These are phyloP conservation scores for Candida piceae DNA, from an alignment of 805 yeast genomes.

Conservation along the genomic window DNA sequence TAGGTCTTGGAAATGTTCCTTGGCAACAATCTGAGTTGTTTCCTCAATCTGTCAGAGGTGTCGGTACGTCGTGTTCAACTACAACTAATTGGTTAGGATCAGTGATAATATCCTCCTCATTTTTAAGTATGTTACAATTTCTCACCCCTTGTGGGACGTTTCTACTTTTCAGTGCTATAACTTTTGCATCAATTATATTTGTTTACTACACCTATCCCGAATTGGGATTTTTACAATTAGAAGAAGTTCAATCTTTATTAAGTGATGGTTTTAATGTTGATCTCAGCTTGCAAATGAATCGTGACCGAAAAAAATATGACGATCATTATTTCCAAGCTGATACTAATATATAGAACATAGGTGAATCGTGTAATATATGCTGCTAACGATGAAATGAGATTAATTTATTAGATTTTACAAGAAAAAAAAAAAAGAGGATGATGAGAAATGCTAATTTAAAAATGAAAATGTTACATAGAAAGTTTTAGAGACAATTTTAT, in stretches of 20 bases:
- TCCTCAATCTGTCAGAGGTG: conserved; percentile 49
- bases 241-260: conserved; percentile 44
- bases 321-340: neutral
- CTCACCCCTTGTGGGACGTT: conserved; percentile 96
- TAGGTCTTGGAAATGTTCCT: conserved; percentile 53
- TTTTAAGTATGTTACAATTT: conserved; percentile 87
- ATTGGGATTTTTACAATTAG: conserved; percentile 46
- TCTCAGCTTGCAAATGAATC: conserved; percentile 31
- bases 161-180: conserved; percentile 40
- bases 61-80: conserved; percentile 38
- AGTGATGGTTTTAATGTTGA: conserved; percentile 44
- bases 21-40: conserved; percentile 58
- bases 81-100: conserved; percentile 48
- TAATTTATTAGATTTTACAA: too few species aligned
- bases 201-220: conserved; percentile 47
- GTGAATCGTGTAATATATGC: too few species aligned
- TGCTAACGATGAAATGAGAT: too few species aligned
- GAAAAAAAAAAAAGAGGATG: too few species aligned
- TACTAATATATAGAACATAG: neutral
- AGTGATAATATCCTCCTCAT: conserved; percentile 52
- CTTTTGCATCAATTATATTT: conserved; percentile 39
- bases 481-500: too few species aligned
- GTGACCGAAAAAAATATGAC: neutral
- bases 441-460: too few species aligned
- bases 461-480: too few species aligned